These are phyloP conservation scores for Stephania cephalantha DNA, from an alignment of 164 flowering plant genomes.

Conservation along the genomic window DNA sequence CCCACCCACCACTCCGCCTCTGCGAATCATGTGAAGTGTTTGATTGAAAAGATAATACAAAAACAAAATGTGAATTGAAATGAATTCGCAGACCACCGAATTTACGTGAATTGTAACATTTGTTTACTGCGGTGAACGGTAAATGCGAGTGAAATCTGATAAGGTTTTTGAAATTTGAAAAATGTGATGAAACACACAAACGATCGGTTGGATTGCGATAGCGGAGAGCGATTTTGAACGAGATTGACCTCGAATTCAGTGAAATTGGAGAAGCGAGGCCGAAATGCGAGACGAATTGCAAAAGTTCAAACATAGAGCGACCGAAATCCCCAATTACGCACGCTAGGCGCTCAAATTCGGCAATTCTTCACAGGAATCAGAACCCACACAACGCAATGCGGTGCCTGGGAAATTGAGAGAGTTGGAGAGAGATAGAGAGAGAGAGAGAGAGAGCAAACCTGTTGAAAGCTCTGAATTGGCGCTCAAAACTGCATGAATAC, in stretches of 20 bases:
- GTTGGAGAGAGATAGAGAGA: neutral
- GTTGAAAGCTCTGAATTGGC: slow-evolving; percentile 3
- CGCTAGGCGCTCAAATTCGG: neutral
- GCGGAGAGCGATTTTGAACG: no score
- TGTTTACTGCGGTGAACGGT: no score
- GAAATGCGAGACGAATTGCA: neutral
- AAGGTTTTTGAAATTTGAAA: no score
- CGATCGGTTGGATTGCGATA: no score
- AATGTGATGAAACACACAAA: no score
- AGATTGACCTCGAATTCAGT: neutral
- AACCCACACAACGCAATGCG: neutral
- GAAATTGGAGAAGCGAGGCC: neutral
- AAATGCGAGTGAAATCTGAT: no score
- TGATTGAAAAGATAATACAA: neutral
- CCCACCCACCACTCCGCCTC: neutral
- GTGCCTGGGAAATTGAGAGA: no score
- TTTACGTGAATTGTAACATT: no score
- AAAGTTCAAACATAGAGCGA: neutral
- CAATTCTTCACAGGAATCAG: neutral
- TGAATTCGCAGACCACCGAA: neutral
- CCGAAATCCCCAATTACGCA: neutral
- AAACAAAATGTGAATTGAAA: no score
- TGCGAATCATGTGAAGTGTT: neutral
- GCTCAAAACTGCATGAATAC: neutral
- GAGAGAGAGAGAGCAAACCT: neutral